Percentiles rank a stretch among this genome's conserved stretches.
These are phyloP conservation scores for Arthrocladium fulminans DNA, from an alignment of 2,329 filamentous ascomycete genomes.

Conservation along the genomic window DNA sequence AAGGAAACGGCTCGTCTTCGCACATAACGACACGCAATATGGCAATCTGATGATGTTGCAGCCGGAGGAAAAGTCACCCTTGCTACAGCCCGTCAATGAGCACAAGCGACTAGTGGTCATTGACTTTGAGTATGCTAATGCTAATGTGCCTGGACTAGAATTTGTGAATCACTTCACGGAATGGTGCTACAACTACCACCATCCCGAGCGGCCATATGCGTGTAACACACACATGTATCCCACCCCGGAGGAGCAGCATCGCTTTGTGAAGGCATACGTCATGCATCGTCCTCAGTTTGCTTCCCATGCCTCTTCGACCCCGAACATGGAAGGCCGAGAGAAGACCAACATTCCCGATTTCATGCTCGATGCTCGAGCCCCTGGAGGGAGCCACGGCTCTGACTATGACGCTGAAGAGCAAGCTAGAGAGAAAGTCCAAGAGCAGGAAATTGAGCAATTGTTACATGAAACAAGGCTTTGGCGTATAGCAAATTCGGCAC, in stretches of 20 bases:
- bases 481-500: conserved; percentile 76
- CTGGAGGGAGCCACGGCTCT: conserved; percentile 13
- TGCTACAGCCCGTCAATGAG: conserved; percentile 79
- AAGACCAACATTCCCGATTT: conserved; percentile 44
- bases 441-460: conserved; percentile 60
- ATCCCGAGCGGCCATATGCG: conserved; percentile 53
- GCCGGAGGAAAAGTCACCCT: conserved; percentile 63
- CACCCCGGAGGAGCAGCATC: conserved; percentile 59
- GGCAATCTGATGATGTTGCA: conserved; percentile 85
- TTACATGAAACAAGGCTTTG: conserved; percentile 74
- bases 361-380: conserved; percentile 58
- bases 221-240: conserved; percentile 68
- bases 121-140: conserved; percentile 93
- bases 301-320: conserved; percentile 42
- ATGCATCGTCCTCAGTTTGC: conserved; percentile 65
- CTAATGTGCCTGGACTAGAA: conserved; percentile 76
- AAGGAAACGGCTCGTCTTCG: conserved; percentile 73
- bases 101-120: conserved; percentile 97
- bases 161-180: conserved; percentile 98
- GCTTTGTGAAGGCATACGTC: conserved; percentile 72
- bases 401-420: conserved; percentile 42
- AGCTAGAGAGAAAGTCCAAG: conserved; percentile 53
- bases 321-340: conserved; percentile 32
- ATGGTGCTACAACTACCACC: conserved; percentile 97
- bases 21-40: conserved; percentile 99